Evolutionary conservation across 352 stramenopile species (phyloP).

Genomic region (Globisporangium irregulare): DNA sequence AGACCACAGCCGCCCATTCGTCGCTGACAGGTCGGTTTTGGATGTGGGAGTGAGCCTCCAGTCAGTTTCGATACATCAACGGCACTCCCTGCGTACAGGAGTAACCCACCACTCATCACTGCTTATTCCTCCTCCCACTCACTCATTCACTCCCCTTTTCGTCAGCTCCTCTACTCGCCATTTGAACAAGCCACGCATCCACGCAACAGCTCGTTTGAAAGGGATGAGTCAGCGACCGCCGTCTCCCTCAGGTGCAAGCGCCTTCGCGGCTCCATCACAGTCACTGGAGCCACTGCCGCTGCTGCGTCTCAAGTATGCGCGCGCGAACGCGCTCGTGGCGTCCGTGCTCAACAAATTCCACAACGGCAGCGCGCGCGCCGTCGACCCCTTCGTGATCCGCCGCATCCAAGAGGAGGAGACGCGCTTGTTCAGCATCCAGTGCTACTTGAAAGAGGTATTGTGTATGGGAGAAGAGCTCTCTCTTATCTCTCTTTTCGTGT

Average conservation of each 20-base stretch:
- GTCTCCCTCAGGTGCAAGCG: not conserved
- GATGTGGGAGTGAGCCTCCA: not conserved
- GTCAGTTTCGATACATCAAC: slow-evolving; percentile 3
- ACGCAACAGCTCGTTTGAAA: not conserved
- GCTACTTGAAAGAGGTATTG: slow-evolving; percentile 64
- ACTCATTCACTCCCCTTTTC: not conserved
- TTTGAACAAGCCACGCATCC: not conserved
- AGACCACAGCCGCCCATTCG: not conserved
- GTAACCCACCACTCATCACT: not conserved
- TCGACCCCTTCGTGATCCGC: slow-evolving; percentile 66
- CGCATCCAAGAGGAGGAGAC: slow-evolving; percentile 51
- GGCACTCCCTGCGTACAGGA: not conserved
- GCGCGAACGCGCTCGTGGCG: slow-evolving; percentile 48
- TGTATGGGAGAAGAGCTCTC: not conserved
- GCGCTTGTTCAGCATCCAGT: slow-evolving; percentile 64
- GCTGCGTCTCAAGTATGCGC: slow-evolving; percentile 37
- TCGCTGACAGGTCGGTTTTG: not conserved
- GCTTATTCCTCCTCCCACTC: not conserved
- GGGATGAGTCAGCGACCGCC: not conserved
- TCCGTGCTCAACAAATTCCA: slow-evolving; percentile 75
- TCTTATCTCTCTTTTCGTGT: not conserved
- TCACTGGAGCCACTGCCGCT: not conserved
- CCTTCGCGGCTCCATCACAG: not conserved
- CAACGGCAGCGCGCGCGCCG: slow-evolving; percentile 58
- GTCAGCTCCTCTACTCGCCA: not conserved